phyloP scores from a whole-genome alignment of 2,329 filamentous ascomycete species.

The Colletotrichum paranaense region DNA sequence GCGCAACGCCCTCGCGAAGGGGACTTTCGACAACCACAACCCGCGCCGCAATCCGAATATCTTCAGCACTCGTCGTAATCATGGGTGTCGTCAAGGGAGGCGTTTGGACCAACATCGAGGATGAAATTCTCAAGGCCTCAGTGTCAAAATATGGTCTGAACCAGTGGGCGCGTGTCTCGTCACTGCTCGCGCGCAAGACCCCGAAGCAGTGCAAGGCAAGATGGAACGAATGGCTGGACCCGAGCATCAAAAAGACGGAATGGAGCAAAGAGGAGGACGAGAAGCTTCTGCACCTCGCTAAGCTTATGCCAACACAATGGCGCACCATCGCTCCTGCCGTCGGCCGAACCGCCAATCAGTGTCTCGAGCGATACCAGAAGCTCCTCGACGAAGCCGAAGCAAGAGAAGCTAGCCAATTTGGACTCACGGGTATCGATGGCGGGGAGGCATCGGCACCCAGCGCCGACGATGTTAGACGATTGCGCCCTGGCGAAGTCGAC shows the following conservation, averaged over 20 bases:
- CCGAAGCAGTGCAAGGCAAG: constrained; percentile 99
- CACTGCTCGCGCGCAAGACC: constrained; percentile 95
- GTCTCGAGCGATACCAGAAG: constrained; percentile 96
- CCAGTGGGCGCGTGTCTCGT: constrained; percentile 98
- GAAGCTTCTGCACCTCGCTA: constrained; percentile 94
- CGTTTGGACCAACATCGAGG: constrained; percentile 83
- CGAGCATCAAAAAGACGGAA: constrained; percentile 97
- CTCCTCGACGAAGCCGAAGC: constrained; percentile 95
- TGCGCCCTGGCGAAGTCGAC: constrained; percentile 93
- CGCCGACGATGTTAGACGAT: constrained; percentile 88
- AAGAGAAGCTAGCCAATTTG: constrained; percentile 84
- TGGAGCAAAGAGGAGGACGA: constrained; percentile 99
- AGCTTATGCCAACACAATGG: constrained; percentile 99
- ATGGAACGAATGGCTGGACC: constrained; percentile 99
- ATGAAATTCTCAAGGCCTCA: constrained; percentile 96
- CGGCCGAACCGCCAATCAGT: constrained; percentile 95
- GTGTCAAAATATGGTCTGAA: constrained; percentile 96
- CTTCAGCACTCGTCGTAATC: constrained; percentile 40
- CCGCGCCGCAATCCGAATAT: background rate
- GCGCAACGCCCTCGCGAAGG: constrained; percentile 27
- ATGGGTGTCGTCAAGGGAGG: constrained; percentile 82
- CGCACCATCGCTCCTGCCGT: constrained; percentile 97
- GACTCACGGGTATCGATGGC: constrained; percentile 85
- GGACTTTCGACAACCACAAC: constrained; percentile 6
- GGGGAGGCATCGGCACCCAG: constrained; percentile 88